Evolutionary conservation across 805 yeast species (phyloP).

Genomic region (Schizosaccharomyces osmophilus): DNA sequence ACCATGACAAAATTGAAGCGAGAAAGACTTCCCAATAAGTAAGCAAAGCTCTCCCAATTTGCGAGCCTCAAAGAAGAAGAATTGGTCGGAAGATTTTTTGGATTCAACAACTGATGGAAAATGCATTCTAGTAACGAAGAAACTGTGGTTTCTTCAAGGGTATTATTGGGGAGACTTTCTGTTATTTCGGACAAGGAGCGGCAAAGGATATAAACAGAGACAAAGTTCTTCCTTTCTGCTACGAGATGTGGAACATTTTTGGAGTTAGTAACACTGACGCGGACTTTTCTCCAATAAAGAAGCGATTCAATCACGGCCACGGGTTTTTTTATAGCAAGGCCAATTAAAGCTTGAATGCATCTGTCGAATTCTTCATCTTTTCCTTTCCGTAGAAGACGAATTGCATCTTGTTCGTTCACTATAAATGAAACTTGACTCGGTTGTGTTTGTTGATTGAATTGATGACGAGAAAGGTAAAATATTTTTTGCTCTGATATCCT

Average conservation of each 20-base stretch:
- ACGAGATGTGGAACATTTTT: constrained; percentile 18
- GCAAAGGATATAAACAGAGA: constrained; percentile 69
- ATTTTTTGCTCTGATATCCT: constrained; percentile 78
- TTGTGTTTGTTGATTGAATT: constrained; percentile 12
- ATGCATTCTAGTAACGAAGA: constrained; percentile 79
- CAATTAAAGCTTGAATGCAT: constrained; percentile 65
- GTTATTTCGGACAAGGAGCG: constrained; percentile 83
- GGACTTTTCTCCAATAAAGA: constrained; percentile 92
- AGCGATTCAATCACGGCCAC: constrained; percentile 92
- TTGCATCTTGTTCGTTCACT: constrained; percentile 53
- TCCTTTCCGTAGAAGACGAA: constrained; percentile 60
- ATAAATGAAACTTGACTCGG: constrained; percentile 9
- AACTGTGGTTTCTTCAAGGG: constrained; percentile 52
- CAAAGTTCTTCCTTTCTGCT: constrained; percentile 66
- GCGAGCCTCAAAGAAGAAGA: constrained; percentile 59
- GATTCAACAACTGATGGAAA: constrained; percentile 64
- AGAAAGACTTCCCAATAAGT: constrained; percentile 74
- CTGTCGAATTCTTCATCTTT: constrained; percentile 69
- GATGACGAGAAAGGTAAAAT: constrained; percentile 39
- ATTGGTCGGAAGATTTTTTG: constrained; percentile 51
- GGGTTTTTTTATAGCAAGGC: constrained; percentile 70
- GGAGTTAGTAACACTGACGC: constrained; percentile 15
- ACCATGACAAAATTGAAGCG: constrained; percentile 62
- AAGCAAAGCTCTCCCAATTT: constrained; percentile 82
- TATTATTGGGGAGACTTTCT: constrained; percentile 54